Base-by-base conservation (phyloP, 345 rosid species). In the Adansonia digitata region DNA sequence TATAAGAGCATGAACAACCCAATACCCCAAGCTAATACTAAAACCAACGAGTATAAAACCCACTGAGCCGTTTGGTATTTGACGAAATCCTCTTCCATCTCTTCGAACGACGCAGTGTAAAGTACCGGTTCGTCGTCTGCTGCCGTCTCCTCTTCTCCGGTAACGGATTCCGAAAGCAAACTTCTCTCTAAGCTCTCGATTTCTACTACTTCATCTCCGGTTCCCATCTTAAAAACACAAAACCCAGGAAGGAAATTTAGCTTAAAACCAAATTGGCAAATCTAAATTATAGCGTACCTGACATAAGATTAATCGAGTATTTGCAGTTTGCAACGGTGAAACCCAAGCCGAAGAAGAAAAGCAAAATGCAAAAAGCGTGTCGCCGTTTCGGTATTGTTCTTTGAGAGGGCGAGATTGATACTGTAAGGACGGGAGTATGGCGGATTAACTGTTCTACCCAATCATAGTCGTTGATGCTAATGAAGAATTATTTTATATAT, bases 1-100 rank as follows among this genome's bases (percentile, higher is more conserved):
- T 90, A 88, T 1, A 88, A 66, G 26, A 90, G 81, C 94, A 90
- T 90, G 85, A 90, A 77, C 46, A 90, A 69, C 3, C 94, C 94
- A 64, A 90, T 80, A 4, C 92, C 92, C 89, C 88, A 90, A 75
- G 87, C 94, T 79, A 88, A 52, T 14, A 85, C 35, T 8, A 90
- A 67, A 65, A 81, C 84, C 88, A 90, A 73, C 15, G 94, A 90
- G 74, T 83, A 86, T 17, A 85, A 75, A 62, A 86, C 82, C 92
- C 94, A 90, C 26, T 77, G 87, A 27, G 82, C 83, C 4, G 92
- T 88, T 56, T 84, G 91, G 67, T 84, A 77, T 74, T 86, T 83
- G 17, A 88, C 80, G 65, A 82, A 90, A 62, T 79, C 76, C 26
- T 88, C 92, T 55, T 88, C 92, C 81, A 78, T 85, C 42, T 86